A percentile compares a stretch with the other conserved stretches of the same genome.
Evolutionary conservation across 1,284 basidiomycete genomes (phyloP).

Genomic region (Tilletiaria anomala): DNA sequence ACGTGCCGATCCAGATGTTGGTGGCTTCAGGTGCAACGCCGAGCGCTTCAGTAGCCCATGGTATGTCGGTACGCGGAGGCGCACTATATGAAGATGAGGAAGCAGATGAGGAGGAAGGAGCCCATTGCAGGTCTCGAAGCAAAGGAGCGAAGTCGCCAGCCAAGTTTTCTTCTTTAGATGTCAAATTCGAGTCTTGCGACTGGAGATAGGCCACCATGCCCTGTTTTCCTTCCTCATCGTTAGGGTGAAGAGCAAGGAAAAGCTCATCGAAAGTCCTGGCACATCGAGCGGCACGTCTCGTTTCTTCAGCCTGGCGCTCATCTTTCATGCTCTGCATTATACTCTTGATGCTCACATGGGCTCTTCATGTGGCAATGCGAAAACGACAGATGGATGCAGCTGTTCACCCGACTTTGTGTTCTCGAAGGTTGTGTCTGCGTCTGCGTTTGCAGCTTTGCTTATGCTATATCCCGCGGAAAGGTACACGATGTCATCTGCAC

Average conservation of each 20-base stretch:
- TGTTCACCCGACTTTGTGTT: not conserved
- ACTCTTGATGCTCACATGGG: too few relatives aligned
- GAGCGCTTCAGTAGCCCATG: slow-evolving; percentile 24
- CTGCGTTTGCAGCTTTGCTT: too few relatives aligned
- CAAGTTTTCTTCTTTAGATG: slow-evolving; percentile 1
- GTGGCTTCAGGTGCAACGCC: slow-evolving; percentile 20
- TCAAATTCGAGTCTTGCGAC: slow-evolving; percentile 29
- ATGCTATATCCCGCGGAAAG: slow-evolving; percentile 8
- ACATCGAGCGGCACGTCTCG: too few relatives aligned
- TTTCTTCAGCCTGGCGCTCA: too few relatives aligned
- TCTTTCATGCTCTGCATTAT: too few relatives aligned
- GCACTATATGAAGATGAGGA: not conserved
- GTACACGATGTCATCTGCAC: slow-evolving; percentile 20
- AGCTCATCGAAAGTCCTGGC: slow-evolving; percentile 13
- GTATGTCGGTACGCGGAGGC: not conserved
- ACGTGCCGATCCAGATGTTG: slow-evolving; percentile 30
- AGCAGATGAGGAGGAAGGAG: not conserved
- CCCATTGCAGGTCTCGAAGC: slow-evolving; percentile 8
- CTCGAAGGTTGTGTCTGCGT: too few relatives aligned
- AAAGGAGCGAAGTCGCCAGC: slow-evolving; percentile 22
- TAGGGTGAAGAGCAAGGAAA: slow-evolving; percentile 5
- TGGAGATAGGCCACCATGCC: slow-evolving; percentile 20
- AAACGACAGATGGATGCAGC: slow-evolving; percentile 6
- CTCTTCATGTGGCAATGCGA: slow-evolving; percentile 21
- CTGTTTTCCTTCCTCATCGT: not conserved